A percentile compares a stretch with the other conserved stretches of the same genome.
Evolutionary conservation across 2,329 filamentous ascomycete species (phyloP).

Genomic region (Geosmithia flava): DNA sequence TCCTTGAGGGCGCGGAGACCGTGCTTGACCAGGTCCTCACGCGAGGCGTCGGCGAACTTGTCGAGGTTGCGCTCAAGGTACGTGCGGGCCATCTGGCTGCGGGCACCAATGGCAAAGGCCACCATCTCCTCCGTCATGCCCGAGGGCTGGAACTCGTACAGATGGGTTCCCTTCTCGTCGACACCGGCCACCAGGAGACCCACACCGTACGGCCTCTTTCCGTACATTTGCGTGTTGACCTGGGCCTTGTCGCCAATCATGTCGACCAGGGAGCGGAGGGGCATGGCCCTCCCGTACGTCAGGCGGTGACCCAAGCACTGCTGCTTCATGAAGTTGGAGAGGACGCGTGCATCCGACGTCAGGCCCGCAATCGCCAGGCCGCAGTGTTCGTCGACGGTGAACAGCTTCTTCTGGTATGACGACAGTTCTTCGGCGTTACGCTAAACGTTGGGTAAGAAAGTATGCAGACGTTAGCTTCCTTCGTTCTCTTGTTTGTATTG

Average conservation of each 20-base stretch:
- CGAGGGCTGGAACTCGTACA: conserved; percentile 96
- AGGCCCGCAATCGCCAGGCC: conserved; percentile 94
- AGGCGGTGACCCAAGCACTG: conserved; percentile 93
- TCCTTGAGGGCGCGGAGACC: conserved; percentile 88
- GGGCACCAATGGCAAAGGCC: conserved; percentile 88
- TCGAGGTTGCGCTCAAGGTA: conserved; percentile 92
- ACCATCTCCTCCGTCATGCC: conserved; percentile 97
- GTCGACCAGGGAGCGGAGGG: conserved; percentile 75
- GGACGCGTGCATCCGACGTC: conserved; percentile 92
- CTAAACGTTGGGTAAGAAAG: conserved; percentile 29
- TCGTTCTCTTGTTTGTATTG: background rate
- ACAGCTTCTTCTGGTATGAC: conserved; percentile 99
- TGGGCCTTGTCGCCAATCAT: conserved; percentile 95
- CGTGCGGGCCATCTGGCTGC: conserved; percentile 94
- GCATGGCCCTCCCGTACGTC: conserved; percentile 89
- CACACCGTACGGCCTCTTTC: conserved; percentile 91
- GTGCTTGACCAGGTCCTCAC: conserved; percentile 84
- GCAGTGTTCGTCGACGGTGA: conserved; percentile 89
- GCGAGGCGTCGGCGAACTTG: conserved; percentile 59
- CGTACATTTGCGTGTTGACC: conserved; percentile 95
- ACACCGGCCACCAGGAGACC: conserved; percentile 87
- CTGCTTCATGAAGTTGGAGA: conserved; percentile 99
- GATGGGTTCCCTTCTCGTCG: conserved; percentile 84
- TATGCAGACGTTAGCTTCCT: background rate
- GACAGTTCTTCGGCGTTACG: conserved; percentile 98